phyloP scores from a whole-genome alignment of 108 stramenopile species.

The Cyclotella kingstonii region DNA sequence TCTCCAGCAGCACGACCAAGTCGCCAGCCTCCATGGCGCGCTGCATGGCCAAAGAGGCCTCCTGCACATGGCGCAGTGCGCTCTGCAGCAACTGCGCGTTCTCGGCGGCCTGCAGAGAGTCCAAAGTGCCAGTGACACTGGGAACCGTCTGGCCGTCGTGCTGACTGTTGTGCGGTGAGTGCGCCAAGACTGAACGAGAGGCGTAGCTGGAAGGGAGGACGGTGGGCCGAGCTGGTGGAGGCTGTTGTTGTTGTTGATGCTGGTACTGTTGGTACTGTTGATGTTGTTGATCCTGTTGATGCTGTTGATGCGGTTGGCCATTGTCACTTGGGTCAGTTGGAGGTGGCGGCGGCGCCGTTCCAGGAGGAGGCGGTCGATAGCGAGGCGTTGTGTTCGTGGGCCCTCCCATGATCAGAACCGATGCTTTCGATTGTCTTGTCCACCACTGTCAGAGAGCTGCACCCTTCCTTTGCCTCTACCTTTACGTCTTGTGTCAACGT shows the following conservation, averaged over 20 bases:
- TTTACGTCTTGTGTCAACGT: no score
- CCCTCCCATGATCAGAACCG: slow-evolving; percentile 32
- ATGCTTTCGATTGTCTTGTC: no score
- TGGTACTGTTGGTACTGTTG: slow-evolving; percentile 6
- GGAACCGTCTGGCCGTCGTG: slow-evolving; percentile 1
- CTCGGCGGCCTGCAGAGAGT: slow-evolving; percentile 16
- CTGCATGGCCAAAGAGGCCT: slow-evolving; percentile 77
- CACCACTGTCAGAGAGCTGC: no score
- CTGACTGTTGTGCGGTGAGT: slow-evolving; percentile 21
- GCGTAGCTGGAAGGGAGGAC: no score
- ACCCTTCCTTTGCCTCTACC: no score
- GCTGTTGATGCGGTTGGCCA: slow-evolving; percentile 18
- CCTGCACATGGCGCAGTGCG: slow-evolving; percentile 65
- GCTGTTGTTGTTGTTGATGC: slow-evolving; percentile 9
- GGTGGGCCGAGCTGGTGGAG: background rate
- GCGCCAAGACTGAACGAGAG: slow-evolving; percentile 32
- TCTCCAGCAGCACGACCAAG: slow-evolving; percentile 71
- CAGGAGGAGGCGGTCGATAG: slow-evolving; percentile 43
- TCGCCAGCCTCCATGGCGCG: slow-evolving; percentile 80
- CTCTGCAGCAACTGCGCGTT: slow-evolving; percentile 38
- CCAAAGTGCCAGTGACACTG: slow-evolving; percentile 5
- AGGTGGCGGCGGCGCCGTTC: slow-evolving; percentile 36
- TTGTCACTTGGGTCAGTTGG: slow-evolving; percentile 11
- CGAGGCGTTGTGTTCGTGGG: slow-evolving; percentile 42
- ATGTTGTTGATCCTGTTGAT: slow-evolving; percentile 14